Percentiles rank a stretch among this genome's conserved stretches.
These are phyloP conservation scores for Stramenopiles sp. DNA, from an alignment of 352 stramenopile species.

Conservation along the genomic window DNA sequence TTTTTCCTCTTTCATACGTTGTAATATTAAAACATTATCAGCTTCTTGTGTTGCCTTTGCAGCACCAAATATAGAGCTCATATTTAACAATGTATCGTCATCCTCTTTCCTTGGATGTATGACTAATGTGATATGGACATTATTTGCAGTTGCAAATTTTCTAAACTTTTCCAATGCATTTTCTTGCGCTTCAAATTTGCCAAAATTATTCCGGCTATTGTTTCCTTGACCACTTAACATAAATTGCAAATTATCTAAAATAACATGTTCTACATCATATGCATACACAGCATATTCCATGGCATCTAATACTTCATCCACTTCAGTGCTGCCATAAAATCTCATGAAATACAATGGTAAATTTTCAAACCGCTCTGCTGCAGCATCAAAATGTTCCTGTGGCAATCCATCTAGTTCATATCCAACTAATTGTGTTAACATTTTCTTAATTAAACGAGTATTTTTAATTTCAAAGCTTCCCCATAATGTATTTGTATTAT, in stretches of 20 bases:
- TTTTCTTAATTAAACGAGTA: slow-evolving; percentile 84
- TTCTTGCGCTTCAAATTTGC: too few species aligned
- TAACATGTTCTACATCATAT: slow-evolving; percentile 92
- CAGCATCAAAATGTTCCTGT: slow-evolving; percentile 22
- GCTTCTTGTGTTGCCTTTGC: slow-evolving; percentile 98
- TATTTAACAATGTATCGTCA: slow-evolving; percentile 63
- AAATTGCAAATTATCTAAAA: slow-evolving; percentile 99
- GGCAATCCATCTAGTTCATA: too few species aligned
- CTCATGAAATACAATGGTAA: slow-evolving; percentile 94
- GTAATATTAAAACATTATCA: slow-evolving; percentile 97
- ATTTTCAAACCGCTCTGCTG: slow-evolving; percentile 65
- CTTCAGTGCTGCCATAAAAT: slow-evolving; percentile 87
- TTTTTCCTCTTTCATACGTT: slow-evolving; percentile 58
- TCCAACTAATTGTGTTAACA: slow-evolving; percentile 79
- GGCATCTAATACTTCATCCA: slow-evolving; percentile 83
- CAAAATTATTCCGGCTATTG: too few species aligned
- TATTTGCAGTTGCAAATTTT: slow-evolving; percentile 86
- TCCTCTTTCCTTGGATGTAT: slow-evolving; percentile 97
- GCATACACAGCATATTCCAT: slow-evolving; percentile 96
- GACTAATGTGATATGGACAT: slow-evolving; percentile 89
- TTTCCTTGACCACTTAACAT: slow-evolving; percentile 79
- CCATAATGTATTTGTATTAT: slow-evolving; percentile 92
- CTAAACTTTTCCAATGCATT: too few species aligned
- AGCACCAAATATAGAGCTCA: slow-evolving; percentile 89
- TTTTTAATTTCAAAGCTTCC: slow-evolving; percentile 99